These are phyloP conservation scores for Neobulgaria alba DNA, from an alignment of 2,329 filamentous ascomycete genomes.

Conservation along the genomic window DNA sequence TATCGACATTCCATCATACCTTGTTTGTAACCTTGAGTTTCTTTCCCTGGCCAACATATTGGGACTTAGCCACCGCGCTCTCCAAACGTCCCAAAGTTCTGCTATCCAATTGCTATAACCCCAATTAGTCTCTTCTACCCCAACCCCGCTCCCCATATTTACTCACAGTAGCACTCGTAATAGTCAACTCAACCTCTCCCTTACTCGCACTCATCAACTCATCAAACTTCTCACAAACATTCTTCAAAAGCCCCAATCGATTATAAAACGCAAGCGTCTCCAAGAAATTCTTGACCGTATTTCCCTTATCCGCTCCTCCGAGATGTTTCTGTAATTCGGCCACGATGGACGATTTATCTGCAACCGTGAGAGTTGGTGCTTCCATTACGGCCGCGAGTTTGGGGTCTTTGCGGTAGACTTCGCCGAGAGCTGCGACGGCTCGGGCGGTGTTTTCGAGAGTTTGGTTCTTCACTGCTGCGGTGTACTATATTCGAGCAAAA, in stretches of 20 bases:
- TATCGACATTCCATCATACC: slow-evolving; percentile 45
- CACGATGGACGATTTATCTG: slow-evolving; percentile 81
- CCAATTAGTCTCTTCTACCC: slow-evolving; percentile 6
- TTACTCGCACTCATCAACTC: slow-evolving; percentile 80
- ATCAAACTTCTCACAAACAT: slow-evolving; percentile 79
- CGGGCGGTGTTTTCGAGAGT: slow-evolving; percentile 78
- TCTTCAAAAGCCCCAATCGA: slow-evolving; percentile 72
- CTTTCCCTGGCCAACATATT: slow-evolving; percentile 83
- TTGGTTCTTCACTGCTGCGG: slow-evolving; percentile 81
- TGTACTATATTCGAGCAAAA: no score
- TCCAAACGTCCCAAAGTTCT: slow-evolving; percentile 82
- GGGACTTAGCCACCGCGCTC: slow-evolving; percentile 78
- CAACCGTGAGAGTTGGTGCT: slow-evolving; percentile 67
- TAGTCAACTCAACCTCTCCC: slow-evolving; percentile 87
- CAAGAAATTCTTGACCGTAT: slow-evolving; percentile 92
- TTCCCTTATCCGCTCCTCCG: slow-evolving; percentile 57
- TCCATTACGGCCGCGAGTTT: slow-evolving; percentile 71
- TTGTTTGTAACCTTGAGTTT: slow-evolving; percentile 96
- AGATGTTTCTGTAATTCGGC: slow-evolving; percentile 80
- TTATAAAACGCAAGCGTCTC: slow-evolving; percentile 91
- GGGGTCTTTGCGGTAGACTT: slow-evolving; percentile 69
- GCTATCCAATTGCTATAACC: slow-evolving; percentile 66
- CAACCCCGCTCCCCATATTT: no score
- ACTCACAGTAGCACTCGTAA: slow-evolving; percentile 83
- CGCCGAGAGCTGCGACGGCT: slow-evolving; percentile 63